Evolutionary conservation across 164 flowering plant genomes (phyloP).

Genomic region (Vitis cinerea): DNA sequence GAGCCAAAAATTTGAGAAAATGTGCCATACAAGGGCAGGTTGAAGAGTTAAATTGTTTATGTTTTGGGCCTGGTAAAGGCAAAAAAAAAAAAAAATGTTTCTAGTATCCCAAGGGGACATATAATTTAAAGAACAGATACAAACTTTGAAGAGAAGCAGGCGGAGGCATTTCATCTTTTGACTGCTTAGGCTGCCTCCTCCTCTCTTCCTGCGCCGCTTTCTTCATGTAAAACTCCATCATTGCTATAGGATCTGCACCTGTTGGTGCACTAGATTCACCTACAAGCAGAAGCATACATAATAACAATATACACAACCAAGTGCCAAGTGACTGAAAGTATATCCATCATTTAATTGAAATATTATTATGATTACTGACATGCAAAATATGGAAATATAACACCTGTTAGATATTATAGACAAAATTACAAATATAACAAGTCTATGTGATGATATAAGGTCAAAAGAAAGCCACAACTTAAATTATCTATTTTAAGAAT

Average conservation of each 20-base stretch:
- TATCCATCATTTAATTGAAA: not conserved
- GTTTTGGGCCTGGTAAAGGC: not conserved
- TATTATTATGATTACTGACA: no score
- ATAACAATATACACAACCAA: not conserved
- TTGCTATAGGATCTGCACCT: constrained; percentile 77
- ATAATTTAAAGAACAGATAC: not conserved
- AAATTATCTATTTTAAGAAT: no score
- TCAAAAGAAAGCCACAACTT: no score
- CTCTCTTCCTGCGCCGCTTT: constrained; percentile 95
- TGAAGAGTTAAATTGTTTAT: no score
- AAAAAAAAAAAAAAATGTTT: not conserved
- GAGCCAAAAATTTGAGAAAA: not conserved
- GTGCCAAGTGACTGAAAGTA: not conserved
- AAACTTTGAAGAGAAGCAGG: constrained; percentile 93
- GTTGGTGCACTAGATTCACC: constrained; percentile 53
- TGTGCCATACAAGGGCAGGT: not conserved
- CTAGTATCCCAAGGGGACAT: not conserved
- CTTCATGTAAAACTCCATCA: constrained; percentile 97
- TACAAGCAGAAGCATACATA: constrained; percentile 11
- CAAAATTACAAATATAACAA: no score
- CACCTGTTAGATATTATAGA: no score
- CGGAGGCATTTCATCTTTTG: constrained; percentile 99
- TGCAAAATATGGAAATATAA: no score
- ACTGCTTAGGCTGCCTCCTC: constrained; percentile 64
- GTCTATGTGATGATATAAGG: no score